Conservation (phyloP, 108 stramenopile species). For the Parietichytrium sp. region DNA sequence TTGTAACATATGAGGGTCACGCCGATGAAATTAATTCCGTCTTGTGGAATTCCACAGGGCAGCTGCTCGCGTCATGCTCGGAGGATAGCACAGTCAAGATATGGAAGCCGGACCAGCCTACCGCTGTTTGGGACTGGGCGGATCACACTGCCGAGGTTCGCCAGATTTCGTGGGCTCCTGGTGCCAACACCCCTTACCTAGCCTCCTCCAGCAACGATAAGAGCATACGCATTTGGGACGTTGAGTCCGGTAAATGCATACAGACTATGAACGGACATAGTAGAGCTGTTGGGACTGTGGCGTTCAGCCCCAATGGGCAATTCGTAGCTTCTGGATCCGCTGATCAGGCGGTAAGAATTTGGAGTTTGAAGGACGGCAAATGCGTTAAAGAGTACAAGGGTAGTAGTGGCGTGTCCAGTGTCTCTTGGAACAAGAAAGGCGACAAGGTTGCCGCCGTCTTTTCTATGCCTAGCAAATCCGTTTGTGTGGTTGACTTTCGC, state of each 20-base stretch:
- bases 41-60: constrained; percentile 9
- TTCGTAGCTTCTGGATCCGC: background rate
- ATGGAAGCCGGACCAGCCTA: constrained; percentile 40
- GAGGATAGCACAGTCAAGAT: constrained; percentile 48
- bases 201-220: constrained; percentile 41
- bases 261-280: background rate
- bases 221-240: background rate
- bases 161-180: constrained; percentile 31
- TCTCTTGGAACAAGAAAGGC: constrained; percentile 19
- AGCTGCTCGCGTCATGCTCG: constrained; percentile 33
- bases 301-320: constrained; percentile 17
- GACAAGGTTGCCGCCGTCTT: constrained; percentile 25
- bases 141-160: constrained; percentile 40
- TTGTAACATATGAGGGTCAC: constrained; percentile 31
- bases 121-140: background rate
- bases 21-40: constrained; percentile 47
- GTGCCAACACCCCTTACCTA: constrained; percentile 17
- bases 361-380: constrained; percentile 24
- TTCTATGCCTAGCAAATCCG: constrained; percentile 10
- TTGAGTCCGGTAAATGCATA: background rate
- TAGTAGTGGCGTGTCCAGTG: background rate
- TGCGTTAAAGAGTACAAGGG: constrained; percentile 15
- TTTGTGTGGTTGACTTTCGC: background rate
- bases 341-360: constrained; percentile 12
- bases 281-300: background rate